A percentile compares a stretch with the other conserved stretches of the same genome.
phyloP scores from a whole-genome alignment of 441 rosid genomes.

The Biscutella laevigata region DNA sequence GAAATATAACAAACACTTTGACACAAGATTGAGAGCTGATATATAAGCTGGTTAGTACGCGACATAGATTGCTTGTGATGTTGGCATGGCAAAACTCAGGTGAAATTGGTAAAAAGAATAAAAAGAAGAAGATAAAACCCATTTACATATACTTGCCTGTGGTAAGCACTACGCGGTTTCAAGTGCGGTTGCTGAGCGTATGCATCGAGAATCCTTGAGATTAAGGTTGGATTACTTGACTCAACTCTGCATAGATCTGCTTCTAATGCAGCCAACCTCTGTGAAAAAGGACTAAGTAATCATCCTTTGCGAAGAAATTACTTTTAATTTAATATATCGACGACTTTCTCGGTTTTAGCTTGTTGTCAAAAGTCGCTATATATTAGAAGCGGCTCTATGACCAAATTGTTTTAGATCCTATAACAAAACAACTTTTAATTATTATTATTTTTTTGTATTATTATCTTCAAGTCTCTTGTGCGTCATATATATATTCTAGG shows the following conservation, averaged over 20 bases:
- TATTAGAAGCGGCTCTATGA: too few species aligned
- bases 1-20: neutral
- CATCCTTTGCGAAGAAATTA: neutral
- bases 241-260: slow-evolving; percentile 41
- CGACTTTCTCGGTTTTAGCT: too few species aligned
- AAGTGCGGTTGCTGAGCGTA: slow-evolving; percentile 49
- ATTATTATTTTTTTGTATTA: too few species aligned
- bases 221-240: slow-evolving; percentile 41
- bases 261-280: slow-evolving; percentile 63
- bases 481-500: too few species aligned
- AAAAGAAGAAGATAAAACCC: too few species aligned
- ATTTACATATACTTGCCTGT: slow-evolving; percentile 47
- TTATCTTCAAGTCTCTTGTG: too few species aligned
- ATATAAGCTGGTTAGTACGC: too few species aligned
- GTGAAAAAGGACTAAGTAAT: slow-evolving; percentile 21
- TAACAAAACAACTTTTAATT: too few species aligned
- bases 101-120: too few species aligned
- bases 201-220: slow-evolving; percentile 49
- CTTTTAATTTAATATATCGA: too few species aligned
- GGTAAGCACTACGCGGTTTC: slow-evolving; percentile 55
- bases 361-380: too few species aligned
- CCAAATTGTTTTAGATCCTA: too few species aligned
- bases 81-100: slow-evolving; percentile 14
- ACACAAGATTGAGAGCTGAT: slow-evolving; percentile 6
- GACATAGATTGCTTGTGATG: neutral